phyloP scores from a whole-genome alignment of 495 filamentous ascomycete species.

The Entonaema liquescens region DNA sequence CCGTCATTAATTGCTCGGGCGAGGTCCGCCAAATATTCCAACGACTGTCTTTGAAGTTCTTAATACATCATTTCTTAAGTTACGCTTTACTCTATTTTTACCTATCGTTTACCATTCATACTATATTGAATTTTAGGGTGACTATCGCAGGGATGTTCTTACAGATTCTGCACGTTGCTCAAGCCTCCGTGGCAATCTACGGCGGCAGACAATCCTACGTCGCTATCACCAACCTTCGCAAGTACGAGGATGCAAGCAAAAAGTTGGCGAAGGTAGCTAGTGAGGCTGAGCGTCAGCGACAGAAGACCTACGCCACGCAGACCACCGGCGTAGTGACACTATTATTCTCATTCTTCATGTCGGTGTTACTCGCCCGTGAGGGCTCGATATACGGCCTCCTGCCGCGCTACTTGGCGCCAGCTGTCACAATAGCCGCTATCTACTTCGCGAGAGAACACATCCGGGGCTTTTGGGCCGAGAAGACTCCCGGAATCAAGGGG shows the following conservation, averaged over 20 bases:
- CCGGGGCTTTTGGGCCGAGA: constrained; percentile 19
- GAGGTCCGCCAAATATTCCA: no score
- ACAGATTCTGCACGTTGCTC: constrained; percentile 22
- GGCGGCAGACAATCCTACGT: constrained; percentile 47
- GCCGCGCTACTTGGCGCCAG: constrained; percentile 14
- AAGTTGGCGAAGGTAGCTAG: constrained; percentile 54
- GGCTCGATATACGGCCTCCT: constrained; percentile 24
- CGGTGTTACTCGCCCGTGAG: constrained; percentile 15
- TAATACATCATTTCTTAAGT: not conserved
- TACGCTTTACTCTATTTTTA: not conserved
- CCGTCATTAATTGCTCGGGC: not conserved
- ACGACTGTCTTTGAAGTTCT: not conserved
- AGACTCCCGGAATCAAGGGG: constrained; percentile 12
- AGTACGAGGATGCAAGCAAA: constrained; percentile 53
- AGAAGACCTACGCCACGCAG: constrained; percentile 55
- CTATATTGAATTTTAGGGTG: no score
- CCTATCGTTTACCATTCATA: not conserved
- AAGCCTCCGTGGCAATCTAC: constrained; percentile 31
- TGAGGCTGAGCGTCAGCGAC: constrained; percentile 29
- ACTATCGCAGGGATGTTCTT: not conserved
- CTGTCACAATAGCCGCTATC: constrained; percentile 6
- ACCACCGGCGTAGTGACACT: constrained; percentile 43
- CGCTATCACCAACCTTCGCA: constrained; percentile 52
- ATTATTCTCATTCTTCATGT: constrained; percentile 24
- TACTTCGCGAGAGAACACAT: constrained; percentile 24